phyloP scores from a whole-genome alignment of 2,329 filamentous ascomycete species.

The Fusarium siculi region DNA sequence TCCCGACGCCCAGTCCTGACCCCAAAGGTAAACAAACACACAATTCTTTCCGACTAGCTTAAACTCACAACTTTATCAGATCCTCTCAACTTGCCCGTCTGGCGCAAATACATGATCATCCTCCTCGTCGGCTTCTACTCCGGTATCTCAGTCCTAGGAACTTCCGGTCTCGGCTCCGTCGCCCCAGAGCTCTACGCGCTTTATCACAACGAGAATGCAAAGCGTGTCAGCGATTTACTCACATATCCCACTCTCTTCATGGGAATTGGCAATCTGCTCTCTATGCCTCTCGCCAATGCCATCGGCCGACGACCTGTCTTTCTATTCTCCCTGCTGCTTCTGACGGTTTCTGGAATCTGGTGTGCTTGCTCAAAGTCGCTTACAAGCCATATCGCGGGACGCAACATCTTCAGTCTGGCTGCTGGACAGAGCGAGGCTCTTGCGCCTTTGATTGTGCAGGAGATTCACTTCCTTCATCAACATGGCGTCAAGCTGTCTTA shows the following conservation, averaged over 20 bases:
- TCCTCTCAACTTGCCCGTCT: background rate
- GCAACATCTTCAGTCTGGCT: constrained; percentile 1
- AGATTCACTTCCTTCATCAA: constrained; percentile 1
- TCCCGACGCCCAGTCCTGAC: constrained; percentile 6
- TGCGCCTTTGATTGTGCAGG: constrained; percentile 5
- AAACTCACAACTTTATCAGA: background rate
- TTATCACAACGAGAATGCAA: constrained; percentile 1
- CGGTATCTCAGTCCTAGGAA: constrained; percentile 10
- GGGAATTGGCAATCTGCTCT: constrained; percentile 1
- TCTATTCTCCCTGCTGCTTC: background rate
- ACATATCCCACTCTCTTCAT: constrained; percentile 11
- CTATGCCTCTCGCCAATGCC: background rate
- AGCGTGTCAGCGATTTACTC: background rate
- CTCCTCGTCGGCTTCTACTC: constrained; percentile 16
- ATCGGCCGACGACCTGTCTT: constrained; percentile 6
- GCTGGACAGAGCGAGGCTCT: constrained; percentile 11
- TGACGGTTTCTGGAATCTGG: background rate
- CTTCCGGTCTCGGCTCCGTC: constrained; percentile 6
- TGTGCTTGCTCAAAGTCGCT: constrained; percentile 13
- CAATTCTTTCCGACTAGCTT: fast-evolving
- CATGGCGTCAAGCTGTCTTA: background rate
- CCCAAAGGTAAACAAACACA: background rate
- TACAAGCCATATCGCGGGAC: background rate
- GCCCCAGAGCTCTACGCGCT: background rate
- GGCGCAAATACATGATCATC: constrained; percentile 17